Conservation (phyloP, 805 yeast species). For the Zygosaccharomyces siamensis region DNA sequence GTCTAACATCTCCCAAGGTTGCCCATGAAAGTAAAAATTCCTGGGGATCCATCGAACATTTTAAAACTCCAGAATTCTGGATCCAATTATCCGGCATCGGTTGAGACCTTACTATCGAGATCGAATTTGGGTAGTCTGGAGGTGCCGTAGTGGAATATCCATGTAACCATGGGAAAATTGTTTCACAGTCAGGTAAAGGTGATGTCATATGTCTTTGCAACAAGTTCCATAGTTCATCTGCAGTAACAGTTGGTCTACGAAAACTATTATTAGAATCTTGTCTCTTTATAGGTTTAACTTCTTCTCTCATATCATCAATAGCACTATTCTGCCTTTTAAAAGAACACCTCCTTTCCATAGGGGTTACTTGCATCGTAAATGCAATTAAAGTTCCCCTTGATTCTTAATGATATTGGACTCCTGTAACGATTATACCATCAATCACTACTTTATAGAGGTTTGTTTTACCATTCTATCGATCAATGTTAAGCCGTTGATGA, state of each 20-base stretch:
- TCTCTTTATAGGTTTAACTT: conserved; percentile 9
- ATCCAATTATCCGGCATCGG: conserved; percentile 16
- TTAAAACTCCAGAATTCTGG: conserved; percentile 41
- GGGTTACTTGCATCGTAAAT: conserved; percentile 2
- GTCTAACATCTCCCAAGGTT: conserved; percentile 37
- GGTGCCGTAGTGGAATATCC: conserved; percentile 58
- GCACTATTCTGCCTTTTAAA: conserved; percentile 12
- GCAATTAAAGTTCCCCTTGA: not conserved
- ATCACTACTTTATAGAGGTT: not conserved
- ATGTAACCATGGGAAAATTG: conserved; percentile 88
- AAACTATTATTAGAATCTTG: conserved; percentile 10
- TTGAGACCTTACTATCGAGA: conserved; percentile 32
- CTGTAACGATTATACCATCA: not conserved
- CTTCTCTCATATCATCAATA: conserved; percentile 6
- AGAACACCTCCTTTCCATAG: conserved; percentile 9
- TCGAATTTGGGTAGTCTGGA: conserved; percentile 46
- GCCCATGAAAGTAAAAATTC: conserved; percentile 52
- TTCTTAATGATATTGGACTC: not conserved
- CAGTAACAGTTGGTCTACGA: conserved; percentile 4
- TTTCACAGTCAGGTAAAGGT: conserved; percentile 57
- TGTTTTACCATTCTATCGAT: not conserved
- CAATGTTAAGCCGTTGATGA: not conserved
- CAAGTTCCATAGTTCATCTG: conserved; percentile 12
- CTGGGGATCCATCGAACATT: conserved; percentile 49
- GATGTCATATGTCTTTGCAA: conserved; percentile 11